Percentiles rank a stretch among this genome's conserved stretches.
These are phyloP conservation scores for Ophiocytium majus DNA, from an alignment of 352 stramenopile genomes.

Conservation along the genomic window DNA sequence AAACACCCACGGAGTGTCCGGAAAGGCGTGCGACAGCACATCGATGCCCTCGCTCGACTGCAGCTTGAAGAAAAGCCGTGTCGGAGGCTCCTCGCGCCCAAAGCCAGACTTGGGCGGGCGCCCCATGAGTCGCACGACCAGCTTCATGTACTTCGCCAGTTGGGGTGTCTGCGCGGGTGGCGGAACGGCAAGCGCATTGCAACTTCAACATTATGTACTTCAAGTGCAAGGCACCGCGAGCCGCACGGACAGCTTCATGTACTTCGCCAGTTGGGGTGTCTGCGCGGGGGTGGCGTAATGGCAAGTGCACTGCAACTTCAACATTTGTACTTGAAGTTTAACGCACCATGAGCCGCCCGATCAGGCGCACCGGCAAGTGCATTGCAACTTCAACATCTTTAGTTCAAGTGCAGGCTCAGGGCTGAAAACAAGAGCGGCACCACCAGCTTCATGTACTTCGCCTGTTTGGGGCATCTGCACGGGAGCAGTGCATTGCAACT, in stretches of 20 bases:
- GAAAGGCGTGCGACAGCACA: conserved; percentile 41
- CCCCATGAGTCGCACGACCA: conserved; percentile 17
- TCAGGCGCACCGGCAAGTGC: too few species aligned
- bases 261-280: conserved; percentile 3
- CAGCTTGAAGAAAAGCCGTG: conserved; percentile 40
- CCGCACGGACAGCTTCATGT: background rate
- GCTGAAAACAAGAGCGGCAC: too few species aligned
- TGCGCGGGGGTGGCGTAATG: background rate
- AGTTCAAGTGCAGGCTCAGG: too few species aligned
- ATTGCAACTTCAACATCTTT: too few species aligned
- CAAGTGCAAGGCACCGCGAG: too few species aligned
- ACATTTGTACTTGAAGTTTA: too few species aligned
- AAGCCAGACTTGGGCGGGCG: background rate
- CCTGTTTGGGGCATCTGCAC: too few species aligned
- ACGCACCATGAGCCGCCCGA: background rate
- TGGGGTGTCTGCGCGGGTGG: conserved; percentile 15
- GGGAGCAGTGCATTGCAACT: too few species aligned
- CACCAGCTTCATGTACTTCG: conserved; percentile 22
- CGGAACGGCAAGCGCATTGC: background rate
- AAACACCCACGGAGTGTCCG: conserved; percentile 49
- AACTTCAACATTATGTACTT: too few species aligned
- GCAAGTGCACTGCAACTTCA: too few species aligned
- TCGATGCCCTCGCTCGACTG: conserved; percentile 51
- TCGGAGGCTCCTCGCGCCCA: background rate
- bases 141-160: conserved; percentile 7